Conservation (phyloP, 306 rosid species). For the Gleditsia sinensis region DNA sequence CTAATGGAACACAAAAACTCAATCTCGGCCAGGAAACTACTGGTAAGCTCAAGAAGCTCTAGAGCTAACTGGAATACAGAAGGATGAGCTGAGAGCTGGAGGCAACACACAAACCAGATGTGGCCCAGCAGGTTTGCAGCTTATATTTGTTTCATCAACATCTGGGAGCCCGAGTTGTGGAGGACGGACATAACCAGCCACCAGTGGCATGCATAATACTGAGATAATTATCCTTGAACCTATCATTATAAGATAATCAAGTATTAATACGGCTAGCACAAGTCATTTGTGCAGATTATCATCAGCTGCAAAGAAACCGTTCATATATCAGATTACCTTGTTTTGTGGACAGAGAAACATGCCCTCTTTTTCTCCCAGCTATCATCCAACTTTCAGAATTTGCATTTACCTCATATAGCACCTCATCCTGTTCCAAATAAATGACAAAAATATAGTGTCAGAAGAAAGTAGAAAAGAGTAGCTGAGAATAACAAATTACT, state of each 20-base stretch:
- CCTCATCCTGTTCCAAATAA: slow-evolving; percentile 66
- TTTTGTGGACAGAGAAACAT: slow-evolving; percentile 66
- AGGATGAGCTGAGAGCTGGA: slow-evolving; percentile 88
- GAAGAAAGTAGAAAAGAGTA: neutral
- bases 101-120: slow-evolving; percentile 96
- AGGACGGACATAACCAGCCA: slow-evolving; percentile 92
- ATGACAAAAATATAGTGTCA: slow-evolving; percentile 27
- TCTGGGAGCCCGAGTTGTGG: slow-evolving; percentile 88
- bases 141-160: slow-evolving; percentile 73
- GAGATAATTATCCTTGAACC: slow-evolving; percentile 90
- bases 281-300: slow-evolving; percentile 22
- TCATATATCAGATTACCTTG: slow-evolving; percentile 61
- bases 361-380: slow-evolving; percentile 98
- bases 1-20: slow-evolving; percentile 21
- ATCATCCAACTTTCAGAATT: slow-evolving; percentile 93
- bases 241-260: slow-evolving; percentile 42
- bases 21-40: slow-evolving; percentile 29
- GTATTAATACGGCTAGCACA: slow-evolving; percentile 21
- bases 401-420: slow-evolving; percentile 83
- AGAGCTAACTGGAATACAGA: slow-evolving; percentile 77
- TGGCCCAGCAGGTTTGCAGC: slow-evolving; percentile 93
- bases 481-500: neutral
- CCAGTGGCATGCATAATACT: slow-evolving; percentile 84
- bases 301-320: slow-evolving; percentile 23
- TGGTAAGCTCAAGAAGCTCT: slow-evolving; percentile 31